Evolutionary conservation across 208 protist species (phyloP).

Genomic region (Naegleria gruberi): DNA sequence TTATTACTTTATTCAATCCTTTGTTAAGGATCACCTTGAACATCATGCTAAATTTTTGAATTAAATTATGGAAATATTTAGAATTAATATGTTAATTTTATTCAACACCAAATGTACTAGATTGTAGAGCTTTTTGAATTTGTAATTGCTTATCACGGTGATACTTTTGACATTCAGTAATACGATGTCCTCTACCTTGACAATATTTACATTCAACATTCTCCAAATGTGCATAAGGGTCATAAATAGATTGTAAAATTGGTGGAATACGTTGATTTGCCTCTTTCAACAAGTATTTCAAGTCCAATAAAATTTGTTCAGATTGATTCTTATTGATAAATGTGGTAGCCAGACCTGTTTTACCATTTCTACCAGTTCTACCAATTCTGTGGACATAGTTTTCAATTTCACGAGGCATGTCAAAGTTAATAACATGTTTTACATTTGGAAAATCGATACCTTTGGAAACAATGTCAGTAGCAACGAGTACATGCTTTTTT

Average conservation of each 20-base stretch:
- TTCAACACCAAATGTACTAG: no score
- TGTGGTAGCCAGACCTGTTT: conserved; percentile 64
- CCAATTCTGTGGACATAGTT: conserved; percentile 72
- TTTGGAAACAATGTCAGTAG: conserved; percentile 60
- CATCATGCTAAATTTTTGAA: conserved; percentile 35
- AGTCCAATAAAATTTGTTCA: conserved; percentile 67
- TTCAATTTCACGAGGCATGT: conserved; percentile 84
- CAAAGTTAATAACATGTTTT: conserved; percentile 86
- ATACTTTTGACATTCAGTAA: conserved; percentile 60
- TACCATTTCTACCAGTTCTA: conserved; percentile 75
- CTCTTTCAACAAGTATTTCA: conserved; percentile 77
- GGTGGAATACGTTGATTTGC: conserved; percentile 61
- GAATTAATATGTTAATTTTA: no score
- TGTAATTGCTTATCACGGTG: conserved; percentile 13
- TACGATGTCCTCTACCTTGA: conserved; percentile 69
- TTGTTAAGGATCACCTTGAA: conserved; percentile 50
- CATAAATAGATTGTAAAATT: conserved; percentile 34
- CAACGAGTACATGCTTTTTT: conserved; percentile 72
- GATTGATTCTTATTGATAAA: conserved; percentile 41
- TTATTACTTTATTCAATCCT: conserved; percentile 55
- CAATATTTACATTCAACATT: conserved; percentile 61
- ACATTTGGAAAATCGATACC: conserved; percentile 85
- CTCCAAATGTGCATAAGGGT: conserved; percentile 5
- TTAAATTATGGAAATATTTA: no score
- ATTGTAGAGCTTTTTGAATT: background rate